phyloP scores from a whole-genome alignment of 139 green algal species.

The Chlorella vulgaris region DNA sequence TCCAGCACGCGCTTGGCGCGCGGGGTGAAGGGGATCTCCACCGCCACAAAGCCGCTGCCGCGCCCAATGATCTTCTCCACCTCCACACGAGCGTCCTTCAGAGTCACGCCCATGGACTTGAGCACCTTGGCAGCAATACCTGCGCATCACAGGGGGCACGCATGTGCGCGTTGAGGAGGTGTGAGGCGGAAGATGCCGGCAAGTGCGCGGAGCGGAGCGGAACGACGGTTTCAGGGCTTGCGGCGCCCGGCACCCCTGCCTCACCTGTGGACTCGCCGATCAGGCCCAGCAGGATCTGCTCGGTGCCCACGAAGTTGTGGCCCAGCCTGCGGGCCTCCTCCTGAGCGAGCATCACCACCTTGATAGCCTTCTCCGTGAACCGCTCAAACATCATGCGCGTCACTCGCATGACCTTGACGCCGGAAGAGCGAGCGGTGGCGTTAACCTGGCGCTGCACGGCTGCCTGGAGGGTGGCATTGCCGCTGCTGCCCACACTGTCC shows the following conservation, averaged over 20 bases:
- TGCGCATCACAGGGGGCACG: conserved; percentile 1
- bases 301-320: conserved; percentile 99
- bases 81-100: conserved; percentile 97
- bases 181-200: background rate
- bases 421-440: background rate
- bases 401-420: conserved; percentile 3
- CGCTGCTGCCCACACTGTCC: conserved; percentile 22
- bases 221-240: no score
- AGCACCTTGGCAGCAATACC: conserved; percentile 99
- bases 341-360: conserved; percentile 98
- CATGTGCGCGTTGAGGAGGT: background rate
- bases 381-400: conserved; percentile 92
- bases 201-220: no score
- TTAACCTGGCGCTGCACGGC: conserved; percentile 28
- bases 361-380: conserved; percentile 96
- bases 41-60: conserved; percentile 96
- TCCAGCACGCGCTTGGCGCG: conserved; percentile 99
- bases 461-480: conserved; percentile 29
- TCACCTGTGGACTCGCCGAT: conserved; percentile 95
- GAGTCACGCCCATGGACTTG: conserved; percentile 98
- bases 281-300: conserved; percentile 98
- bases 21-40: conserved; percentile 99
- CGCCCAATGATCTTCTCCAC: conserved; percentile 99
- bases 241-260: background rate
- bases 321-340: conserved; percentile 94